These are phyloP conservation scores for Penicillium atrosanguineum DNA, from an alignment of 495 filamentous ascomycete species.

Conservation along the genomic window DNA sequence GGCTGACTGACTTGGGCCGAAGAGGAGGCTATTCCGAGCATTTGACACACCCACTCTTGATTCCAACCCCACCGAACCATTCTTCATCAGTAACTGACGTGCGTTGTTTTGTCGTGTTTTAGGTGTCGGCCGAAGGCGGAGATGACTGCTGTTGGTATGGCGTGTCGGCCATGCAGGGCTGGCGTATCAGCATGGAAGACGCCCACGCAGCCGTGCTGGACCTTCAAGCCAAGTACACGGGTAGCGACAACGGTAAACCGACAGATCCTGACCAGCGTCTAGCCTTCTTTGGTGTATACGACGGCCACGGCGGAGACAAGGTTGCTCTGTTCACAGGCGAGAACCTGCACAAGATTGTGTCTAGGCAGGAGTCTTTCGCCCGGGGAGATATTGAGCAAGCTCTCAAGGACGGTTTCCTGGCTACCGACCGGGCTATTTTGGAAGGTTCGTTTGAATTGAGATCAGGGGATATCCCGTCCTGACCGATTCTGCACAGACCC, in stretches of 20 bases:
- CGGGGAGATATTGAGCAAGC: slow-evolving; percentile 90
- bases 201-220: slow-evolving; percentile 87
- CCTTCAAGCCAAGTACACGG: slow-evolving; percentile 63
- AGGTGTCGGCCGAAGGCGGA: slow-evolving; percentile 85
- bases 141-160: slow-evolving; percentile 92
- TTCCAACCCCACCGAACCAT: background rate
- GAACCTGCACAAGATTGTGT: slow-evolving; percentile 88
- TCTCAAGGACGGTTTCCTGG: slow-evolving; percentile 94
- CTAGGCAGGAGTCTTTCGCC: slow-evolving; percentile 91
- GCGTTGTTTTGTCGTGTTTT: slow-evolving; percentile 14
- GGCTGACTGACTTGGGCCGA: slow-evolving; percentile 11
- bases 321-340: slow-evolving; percentile 92
- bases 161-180: slow-evolving; percentile 98
- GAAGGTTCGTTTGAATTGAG: slow-evolving; percentile 65
- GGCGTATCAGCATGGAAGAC: slow-evolving; percentile 99
- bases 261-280: slow-evolving; percentile 66
- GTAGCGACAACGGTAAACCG: slow-evolving; percentile 55
- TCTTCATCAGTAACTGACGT: background rate
- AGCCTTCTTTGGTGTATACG: slow-evolving; percentile 97
- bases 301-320: slow-evolving; percentile 96
- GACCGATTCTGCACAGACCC: slow-evolving; percentile 61
- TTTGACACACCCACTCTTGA: background rate
- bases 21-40: slow-evolving; percentile 4
- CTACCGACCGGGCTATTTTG: slow-evolving; percentile 92
- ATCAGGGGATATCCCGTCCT: background rate